Conservation (phyloP, 2,329 filamentous ascomycete species). For the Alternaria angustiovoidea region DNA sequence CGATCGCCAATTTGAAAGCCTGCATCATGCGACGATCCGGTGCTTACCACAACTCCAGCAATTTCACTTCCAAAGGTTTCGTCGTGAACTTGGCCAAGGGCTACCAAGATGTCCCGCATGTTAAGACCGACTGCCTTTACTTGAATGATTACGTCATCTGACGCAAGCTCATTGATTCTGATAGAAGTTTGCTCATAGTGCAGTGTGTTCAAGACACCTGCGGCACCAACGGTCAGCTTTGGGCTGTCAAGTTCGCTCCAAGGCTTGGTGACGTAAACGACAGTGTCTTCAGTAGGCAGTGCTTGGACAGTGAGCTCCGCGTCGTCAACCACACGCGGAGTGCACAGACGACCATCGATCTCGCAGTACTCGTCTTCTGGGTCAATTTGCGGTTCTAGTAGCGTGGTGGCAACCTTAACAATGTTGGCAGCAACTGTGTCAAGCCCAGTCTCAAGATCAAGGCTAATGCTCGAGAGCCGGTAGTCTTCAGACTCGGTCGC, state of each 20-base stretch:
- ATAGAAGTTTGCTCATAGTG: constrained; percentile 17
- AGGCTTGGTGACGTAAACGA: constrained; percentile 21
- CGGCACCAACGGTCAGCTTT: constrained; percentile 18
- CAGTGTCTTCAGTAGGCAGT: not conserved
- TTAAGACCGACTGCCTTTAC: constrained; percentile 28
- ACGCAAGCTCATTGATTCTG: not conserved
- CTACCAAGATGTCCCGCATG: constrained; percentile 26
- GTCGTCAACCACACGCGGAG: constrained; percentile 20
- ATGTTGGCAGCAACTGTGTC: constrained; percentile 3
- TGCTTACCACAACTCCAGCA: constrained; percentile 25
- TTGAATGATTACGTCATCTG: constrained; percentile 26
- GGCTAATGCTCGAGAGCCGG: constrained; percentile 16
- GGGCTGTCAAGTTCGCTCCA: constrained; percentile 21
- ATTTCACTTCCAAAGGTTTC: constrained; percentile 22
- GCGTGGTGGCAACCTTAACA: constrained; percentile 1
- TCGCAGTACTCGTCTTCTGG: constrained; percentile 25
- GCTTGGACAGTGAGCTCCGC: constrained; percentile 1
- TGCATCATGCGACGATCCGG: not conserved
- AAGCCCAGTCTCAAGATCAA: not conserved
- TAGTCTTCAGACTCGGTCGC: constrained; percentile 19
- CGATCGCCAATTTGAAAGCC: constrained; percentile 14
- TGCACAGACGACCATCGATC: constrained; percentile 10
- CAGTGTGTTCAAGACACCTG: constrained; percentile 24
- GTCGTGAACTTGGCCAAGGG: constrained; percentile 38
- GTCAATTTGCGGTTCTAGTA: not conserved